Percentiles rank a stretch among this genome's conserved stretches.
Evolutionary conservation across 73 alveolate species (phyloP).

Genomic region (Breviolum minutum): DNA sequence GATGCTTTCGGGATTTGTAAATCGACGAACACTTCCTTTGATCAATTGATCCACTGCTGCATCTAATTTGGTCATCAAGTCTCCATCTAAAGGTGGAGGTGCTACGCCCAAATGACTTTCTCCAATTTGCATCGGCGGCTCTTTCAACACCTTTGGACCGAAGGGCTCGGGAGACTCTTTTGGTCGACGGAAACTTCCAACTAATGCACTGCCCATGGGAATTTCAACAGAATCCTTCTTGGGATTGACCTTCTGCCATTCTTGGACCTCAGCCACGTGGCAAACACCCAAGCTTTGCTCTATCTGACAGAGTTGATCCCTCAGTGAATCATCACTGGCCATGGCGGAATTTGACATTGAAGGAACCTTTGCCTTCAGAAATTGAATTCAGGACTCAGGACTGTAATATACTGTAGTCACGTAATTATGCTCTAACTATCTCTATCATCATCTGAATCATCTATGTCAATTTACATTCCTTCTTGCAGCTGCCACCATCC

Average conservation of each 20-base stretch:
- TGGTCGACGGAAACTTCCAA: constrained; percentile 8
- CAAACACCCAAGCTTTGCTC: constrained; percentile 91
- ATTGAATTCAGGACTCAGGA: too few species aligned
- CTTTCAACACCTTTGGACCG: neutral
- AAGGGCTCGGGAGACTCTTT: neutral
- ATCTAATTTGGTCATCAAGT: constrained; percentile 42
- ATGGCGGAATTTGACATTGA: neutral
- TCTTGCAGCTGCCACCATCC: too few species aligned
- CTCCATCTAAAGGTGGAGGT: neutral
- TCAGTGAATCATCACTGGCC: constrained; percentile 30
- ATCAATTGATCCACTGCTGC: constrained; percentile 79
- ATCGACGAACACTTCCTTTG: constrained; percentile 37
- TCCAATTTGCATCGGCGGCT: neutral
- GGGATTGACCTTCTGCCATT: constrained; percentile 16
- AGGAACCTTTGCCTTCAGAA: neutral
- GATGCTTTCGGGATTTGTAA: neutral
- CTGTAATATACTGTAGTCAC: too few species aligned
- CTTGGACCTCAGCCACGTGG: constrained; percentile 77
- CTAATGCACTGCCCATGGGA: neutral
- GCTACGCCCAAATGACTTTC: constrained; percentile 32
- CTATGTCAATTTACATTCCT: too few species aligned
- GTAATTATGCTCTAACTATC: too few species aligned
- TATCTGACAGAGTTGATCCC: constrained; percentile 55
- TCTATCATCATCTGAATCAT: too few species aligned
- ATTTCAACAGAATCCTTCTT: neutral